Conservation (phyloP, 78 protist genomes). For the Anaeramoeba flamelloides region DNA sequence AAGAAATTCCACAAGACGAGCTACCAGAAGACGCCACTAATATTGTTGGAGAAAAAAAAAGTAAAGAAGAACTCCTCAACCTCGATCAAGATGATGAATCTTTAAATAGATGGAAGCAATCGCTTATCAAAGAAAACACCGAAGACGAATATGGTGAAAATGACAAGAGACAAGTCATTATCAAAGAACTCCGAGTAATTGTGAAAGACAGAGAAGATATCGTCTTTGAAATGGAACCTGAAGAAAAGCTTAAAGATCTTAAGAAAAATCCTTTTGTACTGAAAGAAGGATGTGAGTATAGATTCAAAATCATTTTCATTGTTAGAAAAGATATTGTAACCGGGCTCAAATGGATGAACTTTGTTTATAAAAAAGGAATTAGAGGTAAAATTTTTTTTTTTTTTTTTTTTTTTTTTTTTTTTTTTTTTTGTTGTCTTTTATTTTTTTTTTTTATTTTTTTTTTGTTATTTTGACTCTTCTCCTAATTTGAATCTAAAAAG, state of each 20-base stretch:
- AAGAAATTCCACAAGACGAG: no score
- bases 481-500: no score
- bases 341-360: slow-evolving; percentile 48
- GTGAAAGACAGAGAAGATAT: slow-evolving; percentile 38
- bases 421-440: neutral
- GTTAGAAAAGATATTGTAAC: slow-evolving; percentile 55
- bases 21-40: no score
- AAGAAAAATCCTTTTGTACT: slow-evolving; percentile 33
- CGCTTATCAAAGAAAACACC: no score
- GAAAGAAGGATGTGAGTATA: slow-evolving; percentile 44
- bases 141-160: no score
- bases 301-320: slow-evolving; percentile 33
- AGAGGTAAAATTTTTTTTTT: slow-evolving; percentile 1
- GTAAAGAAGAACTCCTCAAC: no score
- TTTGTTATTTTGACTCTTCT: no score
- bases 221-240: slow-evolving; percentile 18
- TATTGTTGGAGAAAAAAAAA: no score
- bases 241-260: slow-evolving; percentile 19
- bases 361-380: slow-evolving; percentile 39
- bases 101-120: no score
- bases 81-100: no score
- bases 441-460: no score
- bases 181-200: slow-evolving; percentile 30
- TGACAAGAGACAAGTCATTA: slow-evolving; percentile 40
- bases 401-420: neutral